These are phyloP conservation scores for Xylariales sp. DNA, from an alignment of 2,329 filamentous ascomycete genomes.

Conservation along the genomic window DNA sequence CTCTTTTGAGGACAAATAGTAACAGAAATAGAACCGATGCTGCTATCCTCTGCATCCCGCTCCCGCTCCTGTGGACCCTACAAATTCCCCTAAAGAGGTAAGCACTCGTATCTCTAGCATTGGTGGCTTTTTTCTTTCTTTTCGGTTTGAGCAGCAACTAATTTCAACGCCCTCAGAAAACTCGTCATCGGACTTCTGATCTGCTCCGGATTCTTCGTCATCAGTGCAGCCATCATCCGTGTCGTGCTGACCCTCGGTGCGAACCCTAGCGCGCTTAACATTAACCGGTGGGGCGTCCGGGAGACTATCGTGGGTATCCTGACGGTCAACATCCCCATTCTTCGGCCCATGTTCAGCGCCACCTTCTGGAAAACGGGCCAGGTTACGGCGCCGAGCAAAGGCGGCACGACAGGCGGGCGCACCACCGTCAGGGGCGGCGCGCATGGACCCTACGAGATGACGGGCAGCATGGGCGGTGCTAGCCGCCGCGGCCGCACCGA, in stretches of 20 bases:
- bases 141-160: too few relatives aligned
- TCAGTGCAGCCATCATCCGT: constrained; percentile 27
- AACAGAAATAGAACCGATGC: constrained; percentile 18
- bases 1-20: too few relatives aligned
- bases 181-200: constrained; percentile 26
- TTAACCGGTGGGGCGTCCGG: constrained; percentile 31
- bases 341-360: constrained; percentile 21
- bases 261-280: constrained; percentile 23
- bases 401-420: neutral
- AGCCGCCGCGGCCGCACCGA: neutral
- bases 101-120: too few relatives aligned
- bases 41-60: constrained; percentile 24
- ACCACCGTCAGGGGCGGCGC: neutral
- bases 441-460: constrained; percentile 8
- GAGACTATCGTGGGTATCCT: constrained; percentile 30
- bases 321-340: constrained; percentile 28
- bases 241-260: constrained; percentile 23
- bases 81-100: constrained; percentile 18
- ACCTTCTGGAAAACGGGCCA: constrained; percentile 20
- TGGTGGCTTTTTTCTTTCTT: too few relatives aligned
- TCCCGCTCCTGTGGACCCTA: constrained; percentile 28
- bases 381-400: constrained; percentile 2
- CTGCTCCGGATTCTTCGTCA: constrained; percentile 29
- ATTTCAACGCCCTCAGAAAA: too few relatives aligned
- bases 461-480: constrained; percentile 1